Evolutionary conservation across 768 basidiomycete species (phyloP), one percentile per base, ranked within the genome.

Genomic region (Lactarius pseudohatsudake): DNA sequence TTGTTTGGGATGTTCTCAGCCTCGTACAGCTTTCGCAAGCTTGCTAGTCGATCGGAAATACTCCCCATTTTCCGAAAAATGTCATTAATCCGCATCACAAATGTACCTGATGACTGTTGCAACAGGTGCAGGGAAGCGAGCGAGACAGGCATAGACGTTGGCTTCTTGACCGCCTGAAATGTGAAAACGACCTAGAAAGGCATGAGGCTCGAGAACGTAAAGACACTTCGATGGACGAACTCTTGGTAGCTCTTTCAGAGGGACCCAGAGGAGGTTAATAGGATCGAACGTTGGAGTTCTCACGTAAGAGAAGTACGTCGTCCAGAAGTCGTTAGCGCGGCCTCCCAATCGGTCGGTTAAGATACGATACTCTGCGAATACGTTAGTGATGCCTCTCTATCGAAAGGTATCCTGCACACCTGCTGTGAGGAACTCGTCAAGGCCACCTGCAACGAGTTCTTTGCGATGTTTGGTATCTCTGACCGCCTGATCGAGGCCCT

Each of bases 371-470:
- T 64, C 63, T 66, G 26, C 3, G 28, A n/a, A 26, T 30, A 20
- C 38, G 53, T 57, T 38, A 43, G 41, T 16, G 43, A 13, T 15
- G 15, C 30, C 18, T 20, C 30, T 28, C 2, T 16, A 45, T 30
- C 2, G 32, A n/a, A 15, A 90, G 74, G 71, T 84, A 84, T 36
- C 78, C 79, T 68, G 79, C 77, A 28, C 26, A 53, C 50, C 50
- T 53, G 22, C 13, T 6, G 50, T 53, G 13, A 53, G 50, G 2
- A 53, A 53, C 15, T 53, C 50, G 2, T 26, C 26, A 61, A 92
- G 78, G 53, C 85, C 84, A 13, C 86, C 84, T 0, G 90, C 88
- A 8, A 91, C 86, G 50, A 92, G 77, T 73, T 93, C 91, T 68
- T 92, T 87, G 22, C 90, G 83, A 72, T 92, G 88, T 28, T 72